These are phyloP conservation scores for Lactarius trivialis DNA, from an alignment of 768 basidiomycete genomes.

Conservation along the genomic window DNA sequence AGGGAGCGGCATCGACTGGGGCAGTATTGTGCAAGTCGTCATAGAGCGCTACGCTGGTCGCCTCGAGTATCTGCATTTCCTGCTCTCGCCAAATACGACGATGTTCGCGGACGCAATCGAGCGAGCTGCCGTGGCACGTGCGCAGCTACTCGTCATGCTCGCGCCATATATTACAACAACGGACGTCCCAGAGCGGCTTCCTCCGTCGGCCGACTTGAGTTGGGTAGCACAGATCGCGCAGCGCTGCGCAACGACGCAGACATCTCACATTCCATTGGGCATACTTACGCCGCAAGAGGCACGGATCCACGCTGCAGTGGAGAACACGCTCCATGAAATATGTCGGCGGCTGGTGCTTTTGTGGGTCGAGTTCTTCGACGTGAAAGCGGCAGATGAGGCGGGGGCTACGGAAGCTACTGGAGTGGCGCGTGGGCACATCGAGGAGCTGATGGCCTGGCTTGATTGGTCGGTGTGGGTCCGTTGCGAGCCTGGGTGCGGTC, in stretches of 20 bases:
- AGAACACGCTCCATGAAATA: slow-evolving; percentile 11
- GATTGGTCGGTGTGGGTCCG: slow-evolving; percentile 24
- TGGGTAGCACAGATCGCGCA: slow-evolving; percentile 21
- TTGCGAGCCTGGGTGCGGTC: slow-evolving; percentile 19
- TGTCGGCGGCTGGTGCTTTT: slow-evolving; percentile 19
- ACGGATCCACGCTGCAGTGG: slow-evolving; percentile 14
- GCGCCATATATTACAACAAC: slow-evolving; percentile 28
- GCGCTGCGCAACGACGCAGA: slow-evolving; percentile 20
- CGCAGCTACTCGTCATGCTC: slow-evolving; percentile 22
- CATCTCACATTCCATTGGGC: neutral
- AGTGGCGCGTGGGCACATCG: slow-evolving; percentile 6
- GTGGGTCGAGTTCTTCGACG: slow-evolving; percentile 22
- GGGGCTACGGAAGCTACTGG: neutral
- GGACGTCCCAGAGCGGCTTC: slow-evolving; percentile 5
- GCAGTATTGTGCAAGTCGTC: slow-evolving; percentile 33
- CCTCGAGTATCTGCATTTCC: slow-evolving; percentile 35
- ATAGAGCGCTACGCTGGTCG: slow-evolving; percentile 38
- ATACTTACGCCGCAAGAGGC: slow-evolving; percentile 20
- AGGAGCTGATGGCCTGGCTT: slow-evolving; percentile 22
- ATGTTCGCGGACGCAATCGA: neutral
- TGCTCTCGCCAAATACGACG: slow-evolving; percentile 28
- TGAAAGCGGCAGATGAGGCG: slow-evolving; percentile 13
- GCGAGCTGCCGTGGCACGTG: slow-evolving; percentile 9
- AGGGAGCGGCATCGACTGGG: slow-evolving; percentile 39
- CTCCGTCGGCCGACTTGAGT: neutral